Evolutionary conservation across 169 alveolate genomes (phyloP).

Genomic region (Plasmodium yoelii): DNA sequence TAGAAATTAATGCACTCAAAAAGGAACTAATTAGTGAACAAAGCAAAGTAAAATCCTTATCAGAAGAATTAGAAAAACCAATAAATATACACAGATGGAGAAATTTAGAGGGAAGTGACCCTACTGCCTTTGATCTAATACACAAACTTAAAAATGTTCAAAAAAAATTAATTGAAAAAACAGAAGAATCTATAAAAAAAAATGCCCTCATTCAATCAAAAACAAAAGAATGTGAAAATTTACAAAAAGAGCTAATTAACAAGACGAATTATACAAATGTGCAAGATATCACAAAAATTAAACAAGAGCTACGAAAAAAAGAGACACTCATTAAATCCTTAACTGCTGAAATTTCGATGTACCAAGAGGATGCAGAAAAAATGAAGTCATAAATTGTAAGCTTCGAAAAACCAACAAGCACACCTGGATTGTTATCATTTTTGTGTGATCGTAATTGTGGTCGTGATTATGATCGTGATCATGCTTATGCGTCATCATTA

Average conservation of each 20-base stretch:
- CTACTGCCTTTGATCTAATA: conserved; percentile 68
- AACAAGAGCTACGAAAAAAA: conserved; percentile 46
- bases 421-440: too few relatives aligned
- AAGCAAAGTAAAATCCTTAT: conserved; percentile 92
- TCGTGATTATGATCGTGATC: too few relatives aligned
- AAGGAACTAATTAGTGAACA: conserved; percentile 85
- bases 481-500: too few relatives aligned
- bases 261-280: conserved; percentile 2
- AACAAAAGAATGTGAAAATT: conserved; percentile 61
- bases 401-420: too few relatives aligned
- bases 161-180: conserved; percentile 69
- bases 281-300: conserved; percentile 46
- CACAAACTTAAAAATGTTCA: conserved; percentile 66
- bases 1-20: conserved; percentile 84
- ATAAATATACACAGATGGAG: conserved; percentile 90
- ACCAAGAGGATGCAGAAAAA: conserved; percentile 38
- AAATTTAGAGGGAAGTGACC: conserved; percentile 69
- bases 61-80: conserved; percentile 95
- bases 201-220: conserved; percentile 22
- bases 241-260: conserved; percentile 36
- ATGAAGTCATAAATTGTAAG: too few relatives aligned
- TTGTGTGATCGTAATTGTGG: too few relatives aligned
- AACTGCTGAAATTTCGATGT: conserved; percentile 74
- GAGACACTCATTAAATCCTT: conserved; percentile 63
- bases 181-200: conserved; percentile 67